phyloP scores from a whole-genome alignment of 805 yeast species.

The Pichia sporocuriosa region DNA sequence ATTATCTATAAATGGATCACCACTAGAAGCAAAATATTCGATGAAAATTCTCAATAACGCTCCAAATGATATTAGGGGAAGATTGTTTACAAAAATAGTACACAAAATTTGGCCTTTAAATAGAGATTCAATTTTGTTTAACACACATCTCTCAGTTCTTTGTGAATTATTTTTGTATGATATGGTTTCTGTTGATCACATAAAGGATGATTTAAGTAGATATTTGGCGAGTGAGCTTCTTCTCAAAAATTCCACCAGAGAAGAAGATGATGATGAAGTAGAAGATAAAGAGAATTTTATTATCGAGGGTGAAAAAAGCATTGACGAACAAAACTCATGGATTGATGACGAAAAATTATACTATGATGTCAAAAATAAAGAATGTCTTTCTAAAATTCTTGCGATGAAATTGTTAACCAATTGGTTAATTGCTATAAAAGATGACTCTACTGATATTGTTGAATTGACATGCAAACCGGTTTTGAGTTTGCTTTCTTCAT shows the following conservation, averaged over 20 bases:
- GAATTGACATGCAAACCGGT: slow-evolving; percentile 52
- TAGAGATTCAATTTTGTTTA: slow-evolving; percentile 31
- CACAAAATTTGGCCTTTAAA: slow-evolving; percentile 46
- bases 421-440: slow-evolving; percentile 38
- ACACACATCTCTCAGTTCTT: slow-evolving; percentile 52
- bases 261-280: slow-evolving; percentile 28
- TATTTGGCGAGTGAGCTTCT: slow-evolving; percentile 56
- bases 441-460: slow-evolving; percentile 32
- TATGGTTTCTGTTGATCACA: slow-evolving; percentile 40
- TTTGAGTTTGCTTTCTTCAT: slow-evolving; percentile 55
- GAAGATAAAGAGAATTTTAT: slow-evolving; percentile 9
- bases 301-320: slow-evolving; percentile 25
- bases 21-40: slow-evolving; percentile 59
- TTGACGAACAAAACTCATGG: slow-evolving; percentile 27
- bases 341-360: slow-evolving; percentile 21
- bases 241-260: slow-evolving; percentile 35
- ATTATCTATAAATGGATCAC: slow-evolving; percentile 46
- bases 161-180: slow-evolving; percentile 50
- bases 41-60: slow-evolving; percentile 49
- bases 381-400: slow-evolving; percentile 25
- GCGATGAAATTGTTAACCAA: slow-evolving; percentile 54
- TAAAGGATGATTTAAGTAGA: slow-evolving; percentile 52
- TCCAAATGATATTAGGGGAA: slow-evolving; percentile 31
- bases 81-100: slow-evolving; percentile 34
- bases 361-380: slow-evolving; percentile 3